Base-by-base conservation (phyloP, 352 stramenopile species). In the Globisporangium viniferum region DNA sequence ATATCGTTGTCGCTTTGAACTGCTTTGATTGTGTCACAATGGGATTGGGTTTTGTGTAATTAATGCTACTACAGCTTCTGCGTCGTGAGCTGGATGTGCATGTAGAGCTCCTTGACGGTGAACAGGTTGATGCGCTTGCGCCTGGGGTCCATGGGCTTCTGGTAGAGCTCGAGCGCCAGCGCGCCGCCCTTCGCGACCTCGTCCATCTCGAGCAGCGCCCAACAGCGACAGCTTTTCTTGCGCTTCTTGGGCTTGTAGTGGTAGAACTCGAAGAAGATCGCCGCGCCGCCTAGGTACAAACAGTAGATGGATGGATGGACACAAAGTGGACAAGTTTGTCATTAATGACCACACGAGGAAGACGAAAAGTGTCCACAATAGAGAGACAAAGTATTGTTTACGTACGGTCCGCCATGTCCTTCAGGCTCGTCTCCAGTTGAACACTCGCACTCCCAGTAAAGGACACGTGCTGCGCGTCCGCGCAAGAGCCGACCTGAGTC, bases 201-300 rank as follows among this genome's bases (percentile, higher is more conserved):
- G 67, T 92, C 84, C 82, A 91, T 72, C 71, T 92, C 84, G 8
- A 92, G 68, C 36, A 92, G 56, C 5, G 84, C 71, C 84, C 84
- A 92, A 76, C 84, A 92, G 29, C 84, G 82, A 18, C 83, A 90
- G 61, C 81, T 90, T 54, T 92, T 88, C 59, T 91, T 92, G 57
- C 82, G 80, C 65, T 90, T 92, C 72, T 88, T 89, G 18, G 79
- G 65, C 51, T 92, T 92, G 73, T 89, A 92, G 73, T 92, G 84
- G 59, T 84, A 84, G 57, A 92, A 81, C 64, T 89, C 84, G 22
- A 92, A 86, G 65, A 85, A 88, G 54, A 92, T 74, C 18, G 82
- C 80, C 35, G 73, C 79, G 20, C 79, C 80, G 27, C 75, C 84
- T 92, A 57, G 53, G 64, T 58, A 35, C 57, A 35, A 1, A 33